Evolutionary conservation across 306 rosid genomes (phyloP), one percentile per base, ranked within the genome.

Genomic region (Ochetophila trinervis): DNA sequence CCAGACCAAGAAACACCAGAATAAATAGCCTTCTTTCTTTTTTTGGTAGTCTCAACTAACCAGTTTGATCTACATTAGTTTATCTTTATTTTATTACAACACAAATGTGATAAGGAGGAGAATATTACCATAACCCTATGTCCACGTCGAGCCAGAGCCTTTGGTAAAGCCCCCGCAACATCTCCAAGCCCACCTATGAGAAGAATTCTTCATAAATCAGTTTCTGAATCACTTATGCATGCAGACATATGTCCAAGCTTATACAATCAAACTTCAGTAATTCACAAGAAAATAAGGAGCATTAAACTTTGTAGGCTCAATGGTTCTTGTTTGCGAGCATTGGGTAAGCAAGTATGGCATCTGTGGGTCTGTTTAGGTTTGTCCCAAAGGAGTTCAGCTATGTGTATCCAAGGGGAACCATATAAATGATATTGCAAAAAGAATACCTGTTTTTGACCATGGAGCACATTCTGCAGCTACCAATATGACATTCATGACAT

Each of bases 81-180:
- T 37, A 50, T 8, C 17, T 40, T 50, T 34, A 32, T 50, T 11
- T n/a, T n/a, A 32, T 30, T 66, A 34, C 58, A 4, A 34, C 15
- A 51, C 0, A 56, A 57, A 58, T 50, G 23, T 20, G 45, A 34
- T 15, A 19, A 62, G 63, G 74, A 74, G 58, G 73, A 59, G 61
- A 62, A 53, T 54, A 67, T 69, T 90, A 93, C 99, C 97, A 93
- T 93, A 68, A 93, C 99, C 74, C 99, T 82, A 34, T 93, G 99
- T 72, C 99, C 99, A 57, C 97, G 99, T 51, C 97, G 91, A 83
- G 99, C 99, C 85, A 93, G 86, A 74, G 97, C 96, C 85, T 87
- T 93, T 5, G 99, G 99, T 74, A 93, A 78, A 48, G 99, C 79
- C 57, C 99, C 99, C 53, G 96, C 96, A 48, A 93, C 99, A 76